phyloP scores from a whole-genome alignment of 2,329 filamentous ascomycete species.

The Fusarium luffae region DNA sequence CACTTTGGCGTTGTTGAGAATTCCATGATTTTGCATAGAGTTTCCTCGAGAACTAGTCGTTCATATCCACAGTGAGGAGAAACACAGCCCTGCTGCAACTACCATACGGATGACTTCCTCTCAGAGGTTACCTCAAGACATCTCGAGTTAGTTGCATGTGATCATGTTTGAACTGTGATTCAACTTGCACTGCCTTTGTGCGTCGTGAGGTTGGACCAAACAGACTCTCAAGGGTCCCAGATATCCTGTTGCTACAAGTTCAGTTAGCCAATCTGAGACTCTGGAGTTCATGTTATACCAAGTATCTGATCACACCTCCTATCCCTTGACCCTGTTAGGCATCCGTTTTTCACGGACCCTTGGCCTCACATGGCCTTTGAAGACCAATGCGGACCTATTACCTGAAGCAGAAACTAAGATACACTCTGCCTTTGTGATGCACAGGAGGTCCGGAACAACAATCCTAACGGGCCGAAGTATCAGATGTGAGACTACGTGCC shows the following conservation, averaged over 20 bases:
- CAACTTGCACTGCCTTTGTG: constrained; percentile 31
- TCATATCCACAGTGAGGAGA: constrained; percentile 20
- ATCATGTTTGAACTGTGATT: constrained; percentile 2
- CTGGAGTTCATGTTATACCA: neutral
- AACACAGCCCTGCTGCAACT: constrained; percentile 16
- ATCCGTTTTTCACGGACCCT: constrained; percentile 6
- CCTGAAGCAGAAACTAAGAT: constrained; percentile 23
- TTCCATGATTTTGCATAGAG: constrained; percentile 11
- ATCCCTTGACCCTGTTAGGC: constrained; percentile 11
- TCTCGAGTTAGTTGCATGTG: constrained; percentile 5
- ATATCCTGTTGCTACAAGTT: constrained; percentile 5
- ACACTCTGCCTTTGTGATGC: constrained; percentile 19
- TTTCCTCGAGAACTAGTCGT: constrained; percentile 8
- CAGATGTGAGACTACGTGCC: constrained; percentile 17
- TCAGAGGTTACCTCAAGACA: constrained; percentile 10
- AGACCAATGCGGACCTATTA: constrained; percentile 11
- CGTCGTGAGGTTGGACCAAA: constrained; percentile 4
- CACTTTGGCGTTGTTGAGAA: constrained; percentile 14
- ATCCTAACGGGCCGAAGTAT: constrained; percentile 6
- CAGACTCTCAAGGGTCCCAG: constrained; percentile 1
- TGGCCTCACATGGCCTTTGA: constrained; percentile 10
- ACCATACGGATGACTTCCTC: constrained; percentile 8
- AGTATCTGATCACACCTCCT: neutral
- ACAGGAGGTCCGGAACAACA: constrained; percentile 3
- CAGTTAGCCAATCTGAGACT: constrained; percentile 2